Base-by-base conservation (phyloP, 2,329 filamentous ascomycete genomes). In the Scytalidium sp. region DNA sequence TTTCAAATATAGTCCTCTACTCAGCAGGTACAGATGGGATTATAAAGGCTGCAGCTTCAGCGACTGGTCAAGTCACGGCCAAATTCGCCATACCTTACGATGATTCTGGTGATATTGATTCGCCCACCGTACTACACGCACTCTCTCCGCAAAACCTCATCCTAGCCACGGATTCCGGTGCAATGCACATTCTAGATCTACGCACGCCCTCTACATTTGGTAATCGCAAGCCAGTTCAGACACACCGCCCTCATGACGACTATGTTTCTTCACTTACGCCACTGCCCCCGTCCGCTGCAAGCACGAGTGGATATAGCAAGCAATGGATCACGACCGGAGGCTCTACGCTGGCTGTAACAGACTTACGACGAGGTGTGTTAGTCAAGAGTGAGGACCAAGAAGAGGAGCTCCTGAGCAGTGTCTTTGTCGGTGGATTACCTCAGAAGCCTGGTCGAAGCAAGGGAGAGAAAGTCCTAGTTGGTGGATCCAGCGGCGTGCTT, bases 261-360 rank as follows among this genome's bases (percentile, higher is more conserved):
- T 97, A 96, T 68, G 83, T 99, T 48, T 94, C 92, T 25, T 92
- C 89, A 45, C 78, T 99, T 41, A 88, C 89, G 1, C 85, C 92
- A 1, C 80, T 99, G 1, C 91, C 92, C 0, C 80, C 92, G 0
- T 86, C 87, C 2, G 79, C 85, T 23, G 83, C 87, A 49, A 94
- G 88, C 67, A 96, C 90, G 0, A 93, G 87, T 17, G 92, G 92
- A 4, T 93, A 89, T 66, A 84, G 89, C 61, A 96, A 96, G 70
- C 93, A 97, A 71, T 99, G 91, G 88, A 81, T 97, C 46, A 94
- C 88, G 32, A 97, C 92, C 0, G 94, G 94, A 27, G 92, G 91
- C 41, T 93, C 90, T 2, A 97, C 93, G 1, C 74, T 99, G 19
- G 90, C 91, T 1, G 85, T 97, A 32, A 96, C 91, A 0, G 94